Evolutionary conservation across 1,284 basidiomycete genomes (phyloP).

Genomic region (Thelephora terrestris): DNA sequence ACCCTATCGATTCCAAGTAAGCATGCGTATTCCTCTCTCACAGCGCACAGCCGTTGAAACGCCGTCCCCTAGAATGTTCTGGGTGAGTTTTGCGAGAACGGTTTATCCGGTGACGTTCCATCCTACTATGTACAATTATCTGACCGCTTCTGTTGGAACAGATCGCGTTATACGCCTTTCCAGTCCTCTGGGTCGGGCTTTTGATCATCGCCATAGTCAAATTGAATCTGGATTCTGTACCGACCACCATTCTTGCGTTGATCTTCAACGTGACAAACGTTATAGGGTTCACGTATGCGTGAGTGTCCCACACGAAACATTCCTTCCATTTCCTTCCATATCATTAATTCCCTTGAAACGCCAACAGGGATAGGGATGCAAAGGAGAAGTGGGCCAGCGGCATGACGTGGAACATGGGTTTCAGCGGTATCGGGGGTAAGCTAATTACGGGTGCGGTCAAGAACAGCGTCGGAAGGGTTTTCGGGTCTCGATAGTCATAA

Average conservation of each 20-base stretch:
- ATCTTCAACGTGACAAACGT: constrained; percentile 91
- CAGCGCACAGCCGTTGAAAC: constrained; percentile 4
- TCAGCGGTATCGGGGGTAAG: constrained; percentile 73
- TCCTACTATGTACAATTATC: constrained; percentile 1
- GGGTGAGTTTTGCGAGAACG: constrained; percentile 39
- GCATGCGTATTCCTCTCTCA: constrained; percentile 16
- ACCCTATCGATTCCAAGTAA: constrained; percentile 83
- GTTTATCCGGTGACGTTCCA: constrained; percentile 4
- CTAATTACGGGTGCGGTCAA: constrained; percentile 71
- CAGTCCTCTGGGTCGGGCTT: constrained; percentile 76
- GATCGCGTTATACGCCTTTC: constrained; percentile 88
- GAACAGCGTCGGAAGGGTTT: constrained; percentile 71
- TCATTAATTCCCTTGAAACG: not conserved
- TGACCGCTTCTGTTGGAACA: constrained; percentile 20
- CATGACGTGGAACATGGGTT: constrained; percentile 52
- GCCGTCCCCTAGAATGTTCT: constrained; percentile 66
- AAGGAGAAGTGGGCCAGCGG: constrained; percentile 76
- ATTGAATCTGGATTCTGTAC: constrained; percentile 80
- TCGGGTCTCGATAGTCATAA: constrained; percentile 22
- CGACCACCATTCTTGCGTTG: constrained; percentile 80
- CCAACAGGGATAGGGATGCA: constrained; percentile 72
- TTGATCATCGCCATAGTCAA: constrained; percentile 84
- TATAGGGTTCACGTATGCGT: constrained; percentile 89
- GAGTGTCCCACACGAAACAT: constrained; percentile 19
- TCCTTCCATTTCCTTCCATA: not conserved